Evolutionary conservation across 257 asterid genomes (phyloP), one percentile per base, ranked within the genome.

Genomic region (Nicotiana tomentosiformis): DNA sequence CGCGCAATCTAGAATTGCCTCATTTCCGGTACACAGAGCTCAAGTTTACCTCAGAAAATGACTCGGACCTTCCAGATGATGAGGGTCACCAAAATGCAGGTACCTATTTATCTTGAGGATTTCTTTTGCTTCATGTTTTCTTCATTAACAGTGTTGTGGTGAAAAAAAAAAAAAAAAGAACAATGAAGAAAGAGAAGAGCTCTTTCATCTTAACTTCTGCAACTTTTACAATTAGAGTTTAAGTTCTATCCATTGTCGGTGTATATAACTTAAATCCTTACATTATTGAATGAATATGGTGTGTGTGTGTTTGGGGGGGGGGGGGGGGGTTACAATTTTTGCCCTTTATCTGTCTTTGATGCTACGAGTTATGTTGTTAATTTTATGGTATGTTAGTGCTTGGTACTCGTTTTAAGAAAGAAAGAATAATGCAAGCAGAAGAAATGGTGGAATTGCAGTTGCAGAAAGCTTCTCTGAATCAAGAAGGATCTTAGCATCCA

Each of bases 21-120:
- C 96, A 86, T 1, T n/a, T 84, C 61, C 88, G 88, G 77, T 90
- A 86, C 80, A 70, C 93, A 0, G 93, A 94, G 90, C 89, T 90
- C 64, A 94, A 88, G 90, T 80, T 91, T 58, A 80, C 82, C 61
- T 88, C 93, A 1, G 94, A 91, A 18, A 85, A 77, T 9, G 94
- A 89, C 15, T 69, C 91, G 1, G 93, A 90, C 79, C 78, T 86
- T 64, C 92, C 85, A 0, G 93, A 88, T 51, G 97, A 91, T 77
- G 85, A 86, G 76, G 85, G 84, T 74, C 90, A 80, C 81, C 93
- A 85, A 64, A 87, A 96, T 95, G 87, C 80, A 85, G 90, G 55
- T 15, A 17, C 60, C 80, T 29, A 17, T 30, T 39, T 3, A 16
- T 49, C 33, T 55, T 1, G 8, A 62, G 53, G 30, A 30, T 30